Conservation (phyloP, 768 basidiomycete genomes). For the Harrya chromipes region DNA sequence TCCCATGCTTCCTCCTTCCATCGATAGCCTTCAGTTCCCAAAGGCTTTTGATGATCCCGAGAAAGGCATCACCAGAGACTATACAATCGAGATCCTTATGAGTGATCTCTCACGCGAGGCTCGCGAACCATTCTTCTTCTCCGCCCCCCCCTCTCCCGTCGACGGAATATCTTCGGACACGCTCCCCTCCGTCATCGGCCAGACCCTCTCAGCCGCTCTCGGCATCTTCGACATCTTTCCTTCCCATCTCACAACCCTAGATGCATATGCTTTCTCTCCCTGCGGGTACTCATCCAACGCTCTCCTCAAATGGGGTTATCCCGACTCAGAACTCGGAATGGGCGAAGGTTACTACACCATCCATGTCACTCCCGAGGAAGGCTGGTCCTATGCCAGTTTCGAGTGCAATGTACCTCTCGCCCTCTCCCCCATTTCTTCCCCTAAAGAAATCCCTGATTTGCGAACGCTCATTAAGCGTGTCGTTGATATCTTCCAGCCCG, state of each 20-base stretch:
- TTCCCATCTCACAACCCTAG: slow-evolving; percentile 71
- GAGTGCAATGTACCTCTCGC: slow-evolving; percentile 92
- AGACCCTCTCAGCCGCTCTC: slow-evolving; percentile 58
- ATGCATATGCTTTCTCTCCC: slow-evolving; percentile 91
- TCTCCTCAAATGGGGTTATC: slow-evolving; percentile 60
- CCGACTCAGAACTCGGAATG: slow-evolving; percentile 17
- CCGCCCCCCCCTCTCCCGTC: slow-evolving; percentile 41
- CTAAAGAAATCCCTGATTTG: slow-evolving; percentile 63
- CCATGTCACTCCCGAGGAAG: slow-evolving; percentile 97
- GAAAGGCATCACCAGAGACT: slow-evolving; percentile 52
- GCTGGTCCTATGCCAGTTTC: slow-evolving; percentile 98
- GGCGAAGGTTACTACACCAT: slow-evolving; percentile 97
- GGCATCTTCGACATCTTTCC: slow-evolving; percentile 87
- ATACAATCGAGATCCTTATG: slow-evolving; percentile 98
- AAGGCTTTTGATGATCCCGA: slow-evolving; percentile 13
- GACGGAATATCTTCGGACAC: slow-evolving; percentile 46
- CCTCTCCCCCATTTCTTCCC: slow-evolving; percentile 26
- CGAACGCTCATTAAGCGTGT: slow-evolving; percentile 82
- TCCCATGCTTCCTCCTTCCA: slow-evolving; percentile 15
- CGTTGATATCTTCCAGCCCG: slow-evolving; percentile 90
- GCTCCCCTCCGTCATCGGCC: slow-evolving; percentile 26
- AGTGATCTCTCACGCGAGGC: slow-evolving; percentile 76
- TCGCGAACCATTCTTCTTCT: slow-evolving; percentile 74
- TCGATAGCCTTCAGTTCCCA: slow-evolving; percentile 7
- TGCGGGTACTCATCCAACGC: slow-evolving; percentile 98